Conservation (phyloP, 2,329 filamentous ascomycete genomes). For the Chrysosporium keratinophilum region DNA sequence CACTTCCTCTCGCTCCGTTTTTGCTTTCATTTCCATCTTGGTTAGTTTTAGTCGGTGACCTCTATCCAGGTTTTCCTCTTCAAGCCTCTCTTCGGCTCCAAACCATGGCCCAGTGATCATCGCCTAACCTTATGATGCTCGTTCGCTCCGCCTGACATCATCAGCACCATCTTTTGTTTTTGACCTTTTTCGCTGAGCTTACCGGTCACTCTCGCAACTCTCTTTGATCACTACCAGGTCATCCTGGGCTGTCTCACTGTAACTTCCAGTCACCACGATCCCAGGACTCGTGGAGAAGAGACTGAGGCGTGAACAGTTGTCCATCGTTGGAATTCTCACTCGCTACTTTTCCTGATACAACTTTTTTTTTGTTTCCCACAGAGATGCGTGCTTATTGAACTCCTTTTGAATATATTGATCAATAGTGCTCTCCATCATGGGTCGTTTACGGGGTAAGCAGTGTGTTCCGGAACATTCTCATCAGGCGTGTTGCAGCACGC, state of each 20-base stretch:
- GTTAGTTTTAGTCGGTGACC: neutral
- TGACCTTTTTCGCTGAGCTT: neutral
- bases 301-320: neutral
- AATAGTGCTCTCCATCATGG: conserved; percentile 11
- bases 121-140: conserved; percentile 16
- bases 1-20: neutral
- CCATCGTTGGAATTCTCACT: neutral
- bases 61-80: conserved; percentile 4
- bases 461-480: neutral
- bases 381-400: neutral
- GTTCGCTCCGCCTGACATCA: conserved; percentile 13
- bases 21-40: conserved; percentile 7
- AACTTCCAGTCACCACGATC: neutral
- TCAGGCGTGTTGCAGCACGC: neutral
- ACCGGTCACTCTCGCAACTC: neutral
- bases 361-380: neutral
- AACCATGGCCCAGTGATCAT: conserved; percentile 16
- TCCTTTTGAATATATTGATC: neutral
- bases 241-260: neutral
- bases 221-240: neutral
- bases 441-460: conserved; percentile 14
- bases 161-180: neutral
- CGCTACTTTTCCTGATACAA: neutral
- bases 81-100: conserved; percentile 1
- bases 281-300: too few relatives aligned